Percentiles rank a stretch among this genome's conserved stretches.
Conservation (phyloP, 768 basidiomycete genomes). For the Hirschioporus abietinus region DNA sequence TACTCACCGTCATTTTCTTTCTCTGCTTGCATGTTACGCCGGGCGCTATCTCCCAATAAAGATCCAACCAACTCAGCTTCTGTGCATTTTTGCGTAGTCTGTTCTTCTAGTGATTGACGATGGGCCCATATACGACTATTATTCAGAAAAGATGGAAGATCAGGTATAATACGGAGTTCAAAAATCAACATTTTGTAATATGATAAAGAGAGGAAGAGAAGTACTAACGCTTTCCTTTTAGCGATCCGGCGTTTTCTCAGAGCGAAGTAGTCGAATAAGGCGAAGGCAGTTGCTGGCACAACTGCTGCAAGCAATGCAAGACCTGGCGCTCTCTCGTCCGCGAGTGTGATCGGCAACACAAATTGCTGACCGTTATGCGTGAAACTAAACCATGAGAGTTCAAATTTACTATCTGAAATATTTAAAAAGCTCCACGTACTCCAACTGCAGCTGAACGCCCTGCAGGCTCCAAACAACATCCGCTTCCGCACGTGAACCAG, state of each 20-base stretch:
- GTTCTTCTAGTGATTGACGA: conserved; percentile 56
- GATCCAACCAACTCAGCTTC: conserved; percentile 58
- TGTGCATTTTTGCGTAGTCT: conserved; percentile 54
- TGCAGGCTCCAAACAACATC: conserved; percentile 37
- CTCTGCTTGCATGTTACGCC: conserved; percentile 59
- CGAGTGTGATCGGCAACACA: conserved; percentile 51
- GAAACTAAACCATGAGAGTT: conserved; percentile 30
- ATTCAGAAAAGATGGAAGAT: too few species aligned
- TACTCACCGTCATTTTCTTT: conserved; percentile 57
- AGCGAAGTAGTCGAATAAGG: conserved; percentile 51
- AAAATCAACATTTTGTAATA: conserved; percentile 11
- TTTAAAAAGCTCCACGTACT: conserved; percentile 34
- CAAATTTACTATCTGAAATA: conserved; percentile 14
- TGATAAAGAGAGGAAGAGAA: conserved; percentile 13
- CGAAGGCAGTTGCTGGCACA: conserved; percentile 48
- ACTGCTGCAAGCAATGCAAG: conserved; percentile 48
- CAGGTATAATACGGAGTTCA: background rate
- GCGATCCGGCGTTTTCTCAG: conserved; percentile 50
- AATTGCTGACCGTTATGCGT: conserved; percentile 54
- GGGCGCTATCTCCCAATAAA: conserved; percentile 64
- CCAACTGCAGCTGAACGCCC: conserved; percentile 49
- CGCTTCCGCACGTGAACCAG: conserved; percentile 16
- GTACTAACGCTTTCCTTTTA: conserved; percentile 47
- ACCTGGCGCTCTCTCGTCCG: conserved; percentile 39
- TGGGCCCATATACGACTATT: conserved; percentile 63